These are phyloP conservation scores for Calocybe indica DNA, from an alignment of 768 basidiomycete species.

Conservation along the genomic window DNA sequence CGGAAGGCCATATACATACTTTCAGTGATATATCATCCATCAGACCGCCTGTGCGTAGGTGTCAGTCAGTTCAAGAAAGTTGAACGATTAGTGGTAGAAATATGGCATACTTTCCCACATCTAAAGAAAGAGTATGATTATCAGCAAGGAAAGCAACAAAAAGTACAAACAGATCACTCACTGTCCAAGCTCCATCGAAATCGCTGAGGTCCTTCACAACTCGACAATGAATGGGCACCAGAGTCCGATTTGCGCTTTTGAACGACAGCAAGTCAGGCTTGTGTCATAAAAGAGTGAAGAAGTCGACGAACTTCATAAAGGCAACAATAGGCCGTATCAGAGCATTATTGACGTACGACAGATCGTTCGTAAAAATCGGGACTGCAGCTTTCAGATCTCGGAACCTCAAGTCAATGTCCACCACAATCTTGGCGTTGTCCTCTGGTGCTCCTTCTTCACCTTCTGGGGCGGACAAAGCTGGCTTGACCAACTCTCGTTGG, in stretches of 20 bases:
- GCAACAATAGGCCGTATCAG: constrained; percentile 94
- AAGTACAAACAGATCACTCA: constrained; percentile 31
- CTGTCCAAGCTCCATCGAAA: constrained; percentile 97
- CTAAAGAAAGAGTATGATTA: constrained; percentile 30
- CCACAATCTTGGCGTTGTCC: constrained; percentile 49
- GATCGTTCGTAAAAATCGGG: constrained; percentile 82
- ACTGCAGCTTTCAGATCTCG: constrained; percentile 93
- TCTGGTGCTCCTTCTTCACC: constrained; percentile 27
- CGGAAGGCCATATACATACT: constrained; percentile 29
- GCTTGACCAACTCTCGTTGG: constrained; percentile 80
- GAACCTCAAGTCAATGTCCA: constrained; percentile 94
- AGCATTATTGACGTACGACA: constrained; percentile 91
- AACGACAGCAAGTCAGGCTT: constrained; percentile 7
- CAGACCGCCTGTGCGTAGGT: constrained; percentile 64
- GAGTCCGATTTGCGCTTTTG: constrained; percentile 80
- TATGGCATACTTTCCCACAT: constrained; percentile 83
- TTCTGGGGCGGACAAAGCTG: constrained; percentile 72
- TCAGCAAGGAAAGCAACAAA: constrained; percentile 4
- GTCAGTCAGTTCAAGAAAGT: constrained; percentile 9
- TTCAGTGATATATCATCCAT: constrained; percentile 88
- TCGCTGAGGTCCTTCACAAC: constrained; percentile 79
- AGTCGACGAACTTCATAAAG: constrained; percentile 83
- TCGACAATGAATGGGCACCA: constrained; percentile 90
- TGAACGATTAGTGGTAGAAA: neutral
- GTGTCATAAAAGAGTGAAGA: neutral